phyloP scores from a whole-genome alignment of 2,329 filamentous ascomycete genomes.

The Chaetomium globosum region DNA sequence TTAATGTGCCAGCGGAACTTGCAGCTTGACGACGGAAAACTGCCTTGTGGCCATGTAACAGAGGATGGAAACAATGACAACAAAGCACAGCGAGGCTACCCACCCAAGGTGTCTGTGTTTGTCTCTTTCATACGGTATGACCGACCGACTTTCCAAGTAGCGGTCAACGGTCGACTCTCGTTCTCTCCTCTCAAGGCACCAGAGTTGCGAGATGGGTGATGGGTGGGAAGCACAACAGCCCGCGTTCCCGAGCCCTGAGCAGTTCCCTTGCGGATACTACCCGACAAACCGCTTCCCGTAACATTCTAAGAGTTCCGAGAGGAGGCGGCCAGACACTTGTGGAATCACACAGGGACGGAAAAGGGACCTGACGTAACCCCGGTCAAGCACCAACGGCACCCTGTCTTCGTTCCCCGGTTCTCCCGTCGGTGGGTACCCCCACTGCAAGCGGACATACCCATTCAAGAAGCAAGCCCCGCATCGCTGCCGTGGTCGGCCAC shows the following conservation, averaged over 20 bases:
- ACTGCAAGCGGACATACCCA: slow-evolving; percentile 19
- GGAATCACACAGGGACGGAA: slow-evolving; percentile 6
- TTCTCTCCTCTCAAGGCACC: not conserved
- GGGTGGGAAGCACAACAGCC: slow-evolving; percentile 9
- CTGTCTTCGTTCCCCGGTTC: slow-evolving; percentile 7
- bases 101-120: not conserved
- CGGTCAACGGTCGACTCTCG: slow-evolving; percentile 16
- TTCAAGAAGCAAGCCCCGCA: slow-evolving; percentile 6
- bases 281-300: slow-evolving; percentile 3
- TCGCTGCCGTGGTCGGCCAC: slow-evolving; percentile 20
- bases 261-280: slow-evolving; percentile 11
- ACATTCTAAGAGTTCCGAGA: not conserved
- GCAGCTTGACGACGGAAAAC: not conserved
- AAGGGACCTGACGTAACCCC: slow-evolving; percentile 20
- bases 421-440: slow-evolving; percentile 10
- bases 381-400: not conserved
- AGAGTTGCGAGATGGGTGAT: not conserved
- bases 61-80: slow-evolving; percentile 9
- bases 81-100: not conserved
- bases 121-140: not conserved
- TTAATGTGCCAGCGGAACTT: slow-evolving; percentile 9
- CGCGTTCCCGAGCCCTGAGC: not conserved
- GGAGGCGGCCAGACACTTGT: not conserved
- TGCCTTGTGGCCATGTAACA: slow-evolving; percentile 5
- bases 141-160: slow-evolving; percentile 7